Evolutionary conservation across 1,284 basidiomycete species (phyloP).

Genomic region (Sporisorium exsertum): DNA sequence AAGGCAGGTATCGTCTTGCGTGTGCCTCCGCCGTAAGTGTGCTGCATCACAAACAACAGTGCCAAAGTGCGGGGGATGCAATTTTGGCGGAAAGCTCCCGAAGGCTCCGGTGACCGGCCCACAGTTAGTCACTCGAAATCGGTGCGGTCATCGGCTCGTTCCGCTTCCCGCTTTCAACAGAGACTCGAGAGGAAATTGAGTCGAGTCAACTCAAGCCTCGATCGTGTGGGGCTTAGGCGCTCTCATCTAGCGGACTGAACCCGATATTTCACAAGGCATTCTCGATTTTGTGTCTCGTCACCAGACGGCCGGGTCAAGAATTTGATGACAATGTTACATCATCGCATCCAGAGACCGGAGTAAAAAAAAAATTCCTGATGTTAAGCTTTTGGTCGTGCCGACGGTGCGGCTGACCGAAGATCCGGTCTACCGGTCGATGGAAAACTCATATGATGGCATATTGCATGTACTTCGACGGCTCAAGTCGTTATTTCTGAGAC

Average conservation of each 20-base stretch:
- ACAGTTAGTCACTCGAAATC: neutral
- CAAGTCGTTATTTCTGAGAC: neutral
- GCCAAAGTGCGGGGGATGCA: neutral
- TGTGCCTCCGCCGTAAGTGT: neutral
- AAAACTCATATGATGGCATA: neutral
- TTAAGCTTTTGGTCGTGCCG: neutral
- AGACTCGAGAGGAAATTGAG: neutral
- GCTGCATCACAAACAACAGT: neutral
- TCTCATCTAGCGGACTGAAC: neutral
- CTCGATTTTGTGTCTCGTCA: neutral
- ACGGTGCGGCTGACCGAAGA: slow-evolving; percentile 1
- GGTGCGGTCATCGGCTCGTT: slow-evolving; percentile 30
- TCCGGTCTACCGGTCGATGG: neutral
- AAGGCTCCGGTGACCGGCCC: neutral
- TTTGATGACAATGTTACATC: neutral
- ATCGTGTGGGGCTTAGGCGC: neutral
- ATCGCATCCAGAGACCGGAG: neutral
- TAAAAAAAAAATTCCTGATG: neutral
- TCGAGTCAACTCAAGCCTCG: neutral
- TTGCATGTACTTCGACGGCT: no score
- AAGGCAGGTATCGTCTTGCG: neutral
- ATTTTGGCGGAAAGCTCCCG: slow-evolving; percentile 19
- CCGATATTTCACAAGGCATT: slow-evolving; percentile 5
- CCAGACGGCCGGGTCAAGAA: slow-evolving; percentile 1
- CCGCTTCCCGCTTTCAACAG: slow-evolving; percentile 28